Conservation (phyloP, 139 green algal genomes). For the Chlamydomonas schloesseri region DNA sequence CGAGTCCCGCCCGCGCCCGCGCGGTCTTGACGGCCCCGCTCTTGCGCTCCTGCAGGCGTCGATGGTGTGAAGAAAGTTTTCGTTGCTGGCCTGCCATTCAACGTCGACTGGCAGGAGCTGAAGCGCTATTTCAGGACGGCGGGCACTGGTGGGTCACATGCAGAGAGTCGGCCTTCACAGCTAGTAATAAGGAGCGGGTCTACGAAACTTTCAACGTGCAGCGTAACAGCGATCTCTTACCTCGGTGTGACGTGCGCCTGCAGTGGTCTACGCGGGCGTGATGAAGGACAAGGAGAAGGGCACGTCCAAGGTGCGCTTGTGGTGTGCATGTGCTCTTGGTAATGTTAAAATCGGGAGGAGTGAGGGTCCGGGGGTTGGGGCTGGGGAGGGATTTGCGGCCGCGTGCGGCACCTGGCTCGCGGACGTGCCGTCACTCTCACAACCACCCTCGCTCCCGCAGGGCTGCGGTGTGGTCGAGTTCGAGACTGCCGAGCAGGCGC, state of each 20-base stretch:
- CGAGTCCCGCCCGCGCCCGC: no score
- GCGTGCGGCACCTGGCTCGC: no score
- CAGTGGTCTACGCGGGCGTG: slow-evolving; percentile 52
- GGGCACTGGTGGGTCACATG: slow-evolving; percentile 45
- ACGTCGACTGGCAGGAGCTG: slow-evolving; percentile 76
- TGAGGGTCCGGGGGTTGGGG: no score
- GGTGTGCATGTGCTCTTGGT: no score
- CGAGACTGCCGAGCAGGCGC: slow-evolving; percentile 72
- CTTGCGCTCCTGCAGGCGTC: not conserved
- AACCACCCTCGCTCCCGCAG: slow-evolving; percentile 17
- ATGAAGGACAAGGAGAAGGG: slow-evolving; percentile 63
- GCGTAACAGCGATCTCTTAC: no score
- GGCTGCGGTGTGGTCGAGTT: slow-evolving; percentile 90
- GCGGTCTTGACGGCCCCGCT: no score
- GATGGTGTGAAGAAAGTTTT: slow-evolving; percentile 62
- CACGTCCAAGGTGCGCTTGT: slow-evolving; percentile 40
- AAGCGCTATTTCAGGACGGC: slow-evolving; percentile 76
- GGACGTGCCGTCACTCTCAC: no score
- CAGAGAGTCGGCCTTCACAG: no score
- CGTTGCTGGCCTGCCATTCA: slow-evolving; percentile 74
- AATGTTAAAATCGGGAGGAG: not conserved
- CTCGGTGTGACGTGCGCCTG: not conserved
- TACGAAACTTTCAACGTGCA: no score
- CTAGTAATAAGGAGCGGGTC: no score
- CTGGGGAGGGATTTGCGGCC: no score